These are phyloP conservation scores for Emmonsiellopsis sp. DNA, from an alignment of 2,329 filamentous ascomycete genomes.

Conservation along the genomic window DNA sequence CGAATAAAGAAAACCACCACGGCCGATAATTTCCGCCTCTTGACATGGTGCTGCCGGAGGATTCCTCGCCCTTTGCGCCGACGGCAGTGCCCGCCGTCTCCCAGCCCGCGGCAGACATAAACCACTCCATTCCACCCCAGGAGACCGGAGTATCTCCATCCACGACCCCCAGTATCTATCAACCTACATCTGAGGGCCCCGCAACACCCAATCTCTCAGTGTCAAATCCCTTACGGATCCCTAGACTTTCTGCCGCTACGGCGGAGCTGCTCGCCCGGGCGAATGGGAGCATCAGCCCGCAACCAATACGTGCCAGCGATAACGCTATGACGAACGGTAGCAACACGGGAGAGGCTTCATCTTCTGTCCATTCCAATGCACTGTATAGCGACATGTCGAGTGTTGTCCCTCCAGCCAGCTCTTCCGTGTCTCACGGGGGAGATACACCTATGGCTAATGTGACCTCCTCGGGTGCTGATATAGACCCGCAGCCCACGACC, in stretches of 20 bases:
- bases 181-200: background rate
- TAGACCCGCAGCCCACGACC: background rate
- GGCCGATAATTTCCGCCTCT: too few species aligned
- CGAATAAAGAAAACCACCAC: too few species aligned
- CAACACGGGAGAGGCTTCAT: background rate
- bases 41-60: constrained; percentile 2
- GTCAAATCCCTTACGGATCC: background rate
- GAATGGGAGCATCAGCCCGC: background rate
- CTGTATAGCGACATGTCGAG: background rate
- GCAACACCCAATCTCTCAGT: background rate
- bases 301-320: background rate
- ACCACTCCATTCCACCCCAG: background rate
- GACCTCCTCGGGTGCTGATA: background rate
- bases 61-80: background rate
- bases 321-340: background rate
- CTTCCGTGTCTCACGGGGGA: background rate
- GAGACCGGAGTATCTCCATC: background rate
- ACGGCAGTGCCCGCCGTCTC: too few species aligned
- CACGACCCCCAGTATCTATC: background rate
- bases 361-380: background rate
- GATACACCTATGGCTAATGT: background rate
- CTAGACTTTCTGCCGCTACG: constrained; percentile 5
- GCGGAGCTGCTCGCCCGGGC: constrained; percentile 1
- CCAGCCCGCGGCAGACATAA: background rate
- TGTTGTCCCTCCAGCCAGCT: background rate